Percentiles rank a stretch among this genome's conserved stretches.
These are phyloP conservation scores for Eustoma russellianum DNA, from an alignment of 257 asterid genomes.

Conservation along the genomic window DNA sequence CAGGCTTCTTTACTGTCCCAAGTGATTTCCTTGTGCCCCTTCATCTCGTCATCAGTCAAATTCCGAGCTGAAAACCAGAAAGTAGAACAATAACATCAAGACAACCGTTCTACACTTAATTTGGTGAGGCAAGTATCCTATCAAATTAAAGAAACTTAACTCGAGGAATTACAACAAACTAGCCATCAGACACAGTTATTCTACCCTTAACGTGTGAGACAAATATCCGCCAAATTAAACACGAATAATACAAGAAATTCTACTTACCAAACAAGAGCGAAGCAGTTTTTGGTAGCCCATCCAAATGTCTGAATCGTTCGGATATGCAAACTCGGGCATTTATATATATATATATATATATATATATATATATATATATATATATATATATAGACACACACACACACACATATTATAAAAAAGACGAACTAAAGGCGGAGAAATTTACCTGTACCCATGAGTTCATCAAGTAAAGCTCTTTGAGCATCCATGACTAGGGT, in stretches of 20 bases:
- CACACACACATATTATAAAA: too few species aligned
- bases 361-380: too few species aligned
- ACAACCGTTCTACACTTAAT: slow-evolving; percentile 1
- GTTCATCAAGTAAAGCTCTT: slow-evolving; percentile 90
- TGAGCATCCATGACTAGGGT: slow-evolving; percentile 69
- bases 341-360: too few species aligned
- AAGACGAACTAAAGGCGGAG: neutral
- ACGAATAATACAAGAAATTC: too few species aligned
- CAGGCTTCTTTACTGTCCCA: slow-evolving; percentile 98
- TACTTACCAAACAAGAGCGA: too few species aligned
- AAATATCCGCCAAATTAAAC: too few species aligned
- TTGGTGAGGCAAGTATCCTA: neutral
- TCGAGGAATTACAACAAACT: neutral
- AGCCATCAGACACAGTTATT: too few species aligned
- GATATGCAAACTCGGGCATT: too few species aligned
- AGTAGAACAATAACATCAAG: slow-evolving; percentile 3
- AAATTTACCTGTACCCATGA: slow-evolving; percentile 72
- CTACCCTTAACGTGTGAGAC: too few species aligned
- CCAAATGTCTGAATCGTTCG: too few species aligned
- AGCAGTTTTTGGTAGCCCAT: too few species aligned
- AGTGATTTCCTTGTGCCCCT: slow-evolving; percentile 70
- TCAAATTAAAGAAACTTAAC: neutral
- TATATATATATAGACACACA: too few species aligned
- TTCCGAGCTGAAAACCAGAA: slow-evolving; percentile 53
- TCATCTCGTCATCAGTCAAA: slow-evolving; percentile 89